Evolutionary conservation across 1,284 basidiomycete species (phyloP).

Genomic region (Cutaneotrichosporon sp.): DNA sequence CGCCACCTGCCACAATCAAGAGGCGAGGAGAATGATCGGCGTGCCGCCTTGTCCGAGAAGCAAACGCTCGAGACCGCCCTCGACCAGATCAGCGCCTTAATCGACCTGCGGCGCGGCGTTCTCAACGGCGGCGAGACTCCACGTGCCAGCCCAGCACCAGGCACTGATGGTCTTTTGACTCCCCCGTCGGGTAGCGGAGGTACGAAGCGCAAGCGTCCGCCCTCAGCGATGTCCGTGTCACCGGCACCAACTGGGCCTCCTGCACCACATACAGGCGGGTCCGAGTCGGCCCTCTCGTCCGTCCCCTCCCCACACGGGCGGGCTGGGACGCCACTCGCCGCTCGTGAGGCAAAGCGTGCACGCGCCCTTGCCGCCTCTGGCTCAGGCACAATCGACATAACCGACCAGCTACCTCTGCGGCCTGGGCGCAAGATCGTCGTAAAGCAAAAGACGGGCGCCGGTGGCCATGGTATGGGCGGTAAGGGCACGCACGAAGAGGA

Average conservation of each 20-base stretch:
- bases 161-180: slow-evolving; percentile 7
- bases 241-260: slow-evolving; percentile 10
- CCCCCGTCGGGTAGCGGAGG: slow-evolving; percentile 11
- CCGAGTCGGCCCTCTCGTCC: slow-evolving; percentile 14
- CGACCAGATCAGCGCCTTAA: slow-evolving; percentile 33
- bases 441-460: slow-evolving; percentile 20
- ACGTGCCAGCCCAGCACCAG: slow-evolving; percentile 9
- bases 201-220: slow-evolving; percentile 18
- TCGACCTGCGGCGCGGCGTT: slow-evolving; percentile 20
- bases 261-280: too few species aligned
- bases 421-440: slow-evolving; percentile 49
- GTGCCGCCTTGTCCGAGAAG: slow-evolving; percentile 23
- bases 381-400: slow-evolving; percentile 27
- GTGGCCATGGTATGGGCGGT: slow-evolving; percentile 9
- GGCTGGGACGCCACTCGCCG: slow-evolving; percentile 8
- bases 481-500: slow-evolving; percentile 22
- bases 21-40: slow-evolving; percentile 9
- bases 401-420: slow-evolving; percentile 48
- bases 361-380: slow-evolving; percentile 1
- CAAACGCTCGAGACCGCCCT: slow-evolving; percentile 33
- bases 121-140: slow-evolving; percentile 3
- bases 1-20: slow-evolving; percentile 23
- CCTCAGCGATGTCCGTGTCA: slow-evolving; percentile 7
- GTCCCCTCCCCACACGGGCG: slow-evolving; percentile 17
- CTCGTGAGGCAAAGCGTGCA: slow-evolving; percentile 3